These are phyloP conservation scores for Penicillium nucicola DNA, from an alignment of 495 filamentous ascomycete genomes.

Conservation along the genomic window DNA sequence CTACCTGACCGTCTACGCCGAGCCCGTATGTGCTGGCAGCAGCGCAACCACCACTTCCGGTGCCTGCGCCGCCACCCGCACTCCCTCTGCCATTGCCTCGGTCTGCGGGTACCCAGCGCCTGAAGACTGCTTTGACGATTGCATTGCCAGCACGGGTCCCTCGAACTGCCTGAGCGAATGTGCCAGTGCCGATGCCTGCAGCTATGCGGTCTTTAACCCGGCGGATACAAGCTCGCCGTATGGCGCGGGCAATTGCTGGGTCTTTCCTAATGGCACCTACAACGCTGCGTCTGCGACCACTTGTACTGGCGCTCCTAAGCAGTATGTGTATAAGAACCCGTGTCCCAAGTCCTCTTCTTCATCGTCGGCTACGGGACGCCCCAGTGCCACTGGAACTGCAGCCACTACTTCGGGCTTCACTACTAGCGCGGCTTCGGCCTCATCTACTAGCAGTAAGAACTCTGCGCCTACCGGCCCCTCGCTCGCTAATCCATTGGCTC, in stretches of 20 bases:
- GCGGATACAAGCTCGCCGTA: constrained; percentile 15
- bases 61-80: constrained; percentile 24
- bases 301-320: constrained; percentile 16
- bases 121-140: constrained; percentile 14
- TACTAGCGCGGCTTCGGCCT: constrained; percentile 7
- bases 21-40: constrained; percentile 15
- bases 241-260: constrained; percentile 19
- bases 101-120: constrained; percentile 27
- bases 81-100: constrained; percentile 26
- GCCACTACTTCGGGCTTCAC: constrained; percentile 5
- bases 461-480: constrained; percentile 16
- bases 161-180: constrained; percentile 22
- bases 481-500: constrained; percentile 13
- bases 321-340: constrained; percentile 21
- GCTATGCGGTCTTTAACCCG: constrained; percentile 25
- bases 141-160: constrained; percentile 21
- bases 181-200: constrained; percentile 23
- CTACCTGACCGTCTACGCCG: constrained; percentile 14
- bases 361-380: constrained; percentile 9
- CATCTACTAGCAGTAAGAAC: constrained; percentile 16
- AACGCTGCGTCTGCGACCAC: constrained; percentile 12
- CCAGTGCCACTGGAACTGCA: constrained; percentile 14
- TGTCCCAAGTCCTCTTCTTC: constrained; percentile 21
- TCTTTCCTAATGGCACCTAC: constrained; percentile 25
- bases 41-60: constrained; percentile 23